Evolutionary conservation across 1,139 yeast species (phyloP), one percentile per base, ranked within the genome.

Genomic region (Geotrichum carabidarum): DNA sequence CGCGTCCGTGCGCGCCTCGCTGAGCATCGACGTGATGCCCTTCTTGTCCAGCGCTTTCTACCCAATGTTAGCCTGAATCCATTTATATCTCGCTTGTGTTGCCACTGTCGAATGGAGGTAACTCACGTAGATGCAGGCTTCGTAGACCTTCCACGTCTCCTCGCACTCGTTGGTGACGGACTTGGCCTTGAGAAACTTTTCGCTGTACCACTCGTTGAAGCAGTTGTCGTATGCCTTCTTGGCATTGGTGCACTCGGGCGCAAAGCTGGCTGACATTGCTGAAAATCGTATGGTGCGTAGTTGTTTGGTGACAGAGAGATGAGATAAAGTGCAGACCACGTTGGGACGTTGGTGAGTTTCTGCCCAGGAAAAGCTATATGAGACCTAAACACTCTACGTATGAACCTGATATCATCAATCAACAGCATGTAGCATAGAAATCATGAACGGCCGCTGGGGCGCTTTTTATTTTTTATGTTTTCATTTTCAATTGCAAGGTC

Each of bases 191-290:
- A 85, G 74, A 64, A 85, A 85, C 70, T 85, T 87, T 65, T 91
- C 97, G n/a, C 94, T 84, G 69, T 93, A 93, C 98, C 98, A 93
- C 62, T 80, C 79, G 71, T 90, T 91, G 74, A 93, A 93, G 70
- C 99, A 93, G 65, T 84, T 86, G 67, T 93, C 98, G 67, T 93
- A 93, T 63, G 82, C 80, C 63, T 81, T 82, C 71, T 93, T 93
- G 60, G 86, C 80, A 44, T 83, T 88, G 17, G 95, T 89, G 71
- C 99, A 93, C 73, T 93, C 98, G 30, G 97, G 96, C 44, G 98
- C 98, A 76, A 93, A 87, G 58, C 96, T 89, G 6, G 86, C 84
- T 30, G 97, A 90, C 95, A 91, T 86, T 51, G 62, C 57, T 8
- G 18, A 3, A 22, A 22, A 3, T 3, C 5, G 27, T 3, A 22